Evolutionary conservation across 2,329 filamentous ascomycete genomes (phyloP), one percentile per base, ranked within the genome.

Genomic region (Hypoxylon sp.): DNA sequence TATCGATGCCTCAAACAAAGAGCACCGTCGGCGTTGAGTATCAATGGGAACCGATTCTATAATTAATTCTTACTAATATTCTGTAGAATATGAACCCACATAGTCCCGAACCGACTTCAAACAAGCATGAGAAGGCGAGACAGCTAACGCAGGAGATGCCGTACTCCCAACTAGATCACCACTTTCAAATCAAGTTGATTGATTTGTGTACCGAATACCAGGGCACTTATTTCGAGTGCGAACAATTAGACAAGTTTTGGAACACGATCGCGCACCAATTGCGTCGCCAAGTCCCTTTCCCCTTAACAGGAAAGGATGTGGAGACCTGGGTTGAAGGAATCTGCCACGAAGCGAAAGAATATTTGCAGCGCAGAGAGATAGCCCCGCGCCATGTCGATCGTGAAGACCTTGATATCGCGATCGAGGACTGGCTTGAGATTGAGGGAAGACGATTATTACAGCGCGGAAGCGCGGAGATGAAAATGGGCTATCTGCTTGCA

Each of bases 351-450:
- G 35, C 66, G 13, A 64, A 51, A 39, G 52, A 51, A 11, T 60
- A 21, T 32, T 32, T 71, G n/a, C 19, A 60, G 1, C 39, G 15
- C n/a, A 60, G 66, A 4, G 32, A 57, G 21, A 67, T 64, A 19
- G 52, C 50, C 7, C 62, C 59, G 27, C 60, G 37, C 15, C 55
- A 27, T 11, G 59, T 53, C 8, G 56, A 44, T 35, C 32, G 27
- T 21, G 69, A 69, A 46, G 65, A 55, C 3, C 67, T 70, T 29
- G 57, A 69, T 32, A 65, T 53, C 24, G 69, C 64, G 15, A 71
- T 68, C 50, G 69, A 71, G 27, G 39, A 52, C 21, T 71, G 69
- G 69, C 60, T 71, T 19, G 62, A 71, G 46, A 64, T 71, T 19
- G 63, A 67, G 37, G 69, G 69, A 29, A 52, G 62, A 24, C 58